Evolutionary conservation across 345 rosid genomes (phyloP).

Genomic region (Geranium brycei): DNA sequence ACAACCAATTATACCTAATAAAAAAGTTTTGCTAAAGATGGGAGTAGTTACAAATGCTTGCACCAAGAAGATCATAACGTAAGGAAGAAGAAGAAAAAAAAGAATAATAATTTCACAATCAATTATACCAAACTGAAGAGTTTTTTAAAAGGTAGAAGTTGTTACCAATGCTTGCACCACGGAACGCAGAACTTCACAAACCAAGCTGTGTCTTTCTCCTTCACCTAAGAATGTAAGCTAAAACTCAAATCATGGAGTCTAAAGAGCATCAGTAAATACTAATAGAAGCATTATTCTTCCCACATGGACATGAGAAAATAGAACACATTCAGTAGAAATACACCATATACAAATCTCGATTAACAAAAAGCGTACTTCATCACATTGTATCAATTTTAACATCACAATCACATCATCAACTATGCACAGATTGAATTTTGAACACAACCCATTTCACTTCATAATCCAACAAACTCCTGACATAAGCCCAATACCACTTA

Average conservation of each 20-base stretch:
- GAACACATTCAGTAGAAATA: not conserved
- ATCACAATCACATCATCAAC: not conserved
- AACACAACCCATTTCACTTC: too few species aligned
- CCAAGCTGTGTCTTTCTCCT: slow-evolving; percentile 96
- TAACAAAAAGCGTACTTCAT: too few species aligned
- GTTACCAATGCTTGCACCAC: slow-evolving; percentile 98
- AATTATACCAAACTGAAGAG: not conserved
- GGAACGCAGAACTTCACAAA: slow-evolving; percentile 95
- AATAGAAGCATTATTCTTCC: not conserved
- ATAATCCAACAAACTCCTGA: not conserved
- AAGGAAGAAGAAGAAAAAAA: too few species aligned
- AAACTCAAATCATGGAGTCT: not conserved
- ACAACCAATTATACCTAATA: too few species aligned
- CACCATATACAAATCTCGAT: not conserved
- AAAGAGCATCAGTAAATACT: not conserved
- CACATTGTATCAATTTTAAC: not conserved
- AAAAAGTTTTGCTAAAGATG: too few species aligned
- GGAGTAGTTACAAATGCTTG: too few species aligned
- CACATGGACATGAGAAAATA: not conserved
- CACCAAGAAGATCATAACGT: not conserved
- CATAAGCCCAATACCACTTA: not conserved
- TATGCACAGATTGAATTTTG: not conserved
- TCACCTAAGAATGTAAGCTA: slow-evolving; percentile 32
- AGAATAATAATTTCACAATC: not conserved
- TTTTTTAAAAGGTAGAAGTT: not conserved